Evolutionary conservation across 352 stramenopile species (phyloP).

Genomic region (Globisporangium nunn): DNA sequence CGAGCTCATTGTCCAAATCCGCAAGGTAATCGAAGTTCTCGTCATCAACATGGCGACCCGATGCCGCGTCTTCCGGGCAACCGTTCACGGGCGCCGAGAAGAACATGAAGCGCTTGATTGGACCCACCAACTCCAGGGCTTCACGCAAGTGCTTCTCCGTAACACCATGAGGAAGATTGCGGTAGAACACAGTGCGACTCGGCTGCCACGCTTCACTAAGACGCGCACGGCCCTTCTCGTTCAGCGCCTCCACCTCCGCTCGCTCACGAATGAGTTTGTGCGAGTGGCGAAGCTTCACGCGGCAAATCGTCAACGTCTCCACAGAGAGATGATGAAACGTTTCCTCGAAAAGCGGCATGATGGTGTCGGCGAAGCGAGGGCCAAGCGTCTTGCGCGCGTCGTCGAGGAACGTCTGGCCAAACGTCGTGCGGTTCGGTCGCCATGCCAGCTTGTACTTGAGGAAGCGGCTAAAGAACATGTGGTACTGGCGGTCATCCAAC

Average conservation of each 20-base stretch:
- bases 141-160: constrained; percentile 61
- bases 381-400: constrained; percentile 66
- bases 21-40: constrained; percentile 26
- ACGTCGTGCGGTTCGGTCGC: constrained; percentile 69
- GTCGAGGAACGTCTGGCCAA: constrained; percentile 71
- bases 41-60: constrained; percentile 12
- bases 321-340: constrained; percentile 74
- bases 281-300: constrained; percentile 69
- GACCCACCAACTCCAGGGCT: constrained; percentile 56
- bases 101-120: constrained; percentile 61
- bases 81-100: constrained; percentile 60
- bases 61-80: constrained; percentile 31
- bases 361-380: constrained; percentile 37
- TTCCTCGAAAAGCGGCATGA: constrained; percentile 80
- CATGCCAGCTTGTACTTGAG: constrained; percentile 85
- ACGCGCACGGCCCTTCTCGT: constrained; percentile 27
- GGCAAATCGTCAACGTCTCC: constrained; percentile 82
- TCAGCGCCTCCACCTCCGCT: constrained; percentile 34
- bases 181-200: constrained; percentile 67
- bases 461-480: constrained; percentile 85
- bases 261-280: constrained; percentile 53
- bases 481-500: constrained; percentile 78
- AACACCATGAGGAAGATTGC: constrained; percentile 62
- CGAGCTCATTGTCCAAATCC: constrained; percentile 26
- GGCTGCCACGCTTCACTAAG: constrained; percentile 40